Base-by-base conservation (phyloP, 768 basidiomycete species). In the Pluteus cervinus region DNA sequence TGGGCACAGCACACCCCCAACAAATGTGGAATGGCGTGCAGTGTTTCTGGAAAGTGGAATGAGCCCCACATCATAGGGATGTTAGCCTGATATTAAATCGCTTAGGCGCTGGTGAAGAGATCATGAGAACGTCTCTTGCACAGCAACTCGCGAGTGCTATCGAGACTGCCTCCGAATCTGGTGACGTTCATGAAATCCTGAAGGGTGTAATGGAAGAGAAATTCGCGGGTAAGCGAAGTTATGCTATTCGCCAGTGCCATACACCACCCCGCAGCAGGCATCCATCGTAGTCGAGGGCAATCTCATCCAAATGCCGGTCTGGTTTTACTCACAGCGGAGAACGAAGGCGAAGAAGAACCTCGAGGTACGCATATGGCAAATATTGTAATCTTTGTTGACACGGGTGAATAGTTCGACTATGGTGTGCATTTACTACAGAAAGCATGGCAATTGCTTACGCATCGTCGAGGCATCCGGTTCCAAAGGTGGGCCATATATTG, bases 391-490 rank as follows among this genome's bases (percentile, higher is more conserved):
- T n/a, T n/a, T n/a, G n/a, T n/a, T n/a, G n/a, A n/a, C n/a, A n/a
- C n/a, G n/a, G n/a, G n/a, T n/a, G 26, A 29, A 31, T 34, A 84
- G 86, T 71, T 21, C 75, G 83, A 23, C 57, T 88, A 24, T 89
- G 85, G 83, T 88, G 86, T 51, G 84, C 77, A 26, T 90, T 89
- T 58, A 89, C 87, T 5, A 81, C 87, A 17, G 66, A 76, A 14
- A 85, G 81, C 53, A 87, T 90, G 85, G 83, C 86, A 0, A 65
- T 89, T 37, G 85, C 73, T 21, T 86, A 81, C 48, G 75, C 73
- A 12, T 77, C 81, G 12, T 68, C 76, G 23, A 48, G 51, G 28
- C 58, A 67, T 37, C 64, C 68, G 12, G 73, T 66, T 46, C 76
- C 81, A 17, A 79, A 76, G 69, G 87, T 82, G 56, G 28, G 47